Evolutionary conservation across 768 basidiomycete species (phyloP), one percentile per base, ranked within the genome.

Genomic region (Lactifluus piperatus): DNA sequence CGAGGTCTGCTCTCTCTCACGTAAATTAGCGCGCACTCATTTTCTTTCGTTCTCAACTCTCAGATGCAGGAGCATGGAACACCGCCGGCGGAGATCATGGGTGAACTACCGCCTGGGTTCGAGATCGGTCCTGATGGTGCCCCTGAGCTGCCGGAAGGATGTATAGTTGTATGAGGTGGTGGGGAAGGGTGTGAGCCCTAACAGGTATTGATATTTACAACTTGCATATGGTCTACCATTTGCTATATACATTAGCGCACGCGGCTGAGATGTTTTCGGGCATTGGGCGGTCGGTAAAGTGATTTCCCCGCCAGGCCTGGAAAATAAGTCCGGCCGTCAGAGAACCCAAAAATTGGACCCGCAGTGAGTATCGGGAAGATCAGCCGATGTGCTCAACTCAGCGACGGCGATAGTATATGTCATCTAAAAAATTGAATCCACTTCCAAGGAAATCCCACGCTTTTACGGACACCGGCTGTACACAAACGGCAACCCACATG

Each of bases 21-120:
- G 16, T 18, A 22, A 32, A 5, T 4, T 27, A 16, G 43, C 9
- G 16, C 13, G 32, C n/a, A n/a, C 27, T 52, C 49, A 55, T 43
- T 22, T 43, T n/a, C 36, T 36, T 6, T 58, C 39, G 43, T 29
- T 7, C 47, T 29, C 32, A n/a, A 62, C 48, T 29, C 29, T 20
- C 62, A 91, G 88, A 84, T 94, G 79, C 91, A 94, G 77, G 74
- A 76, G 3, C 77, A 82, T 56, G 91, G 91, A 6, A 79, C 85
- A 4, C 91, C 90, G 0, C 91, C 91, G 2, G 67, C 80, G 20
- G 88, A 90, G 65, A 79, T 93, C 51, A 91, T 93, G 87, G 91
- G 90, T 1, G 80, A 83, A 0, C 75, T 93, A 49, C 91, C 91
- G 0, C 79, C 87, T 2, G 88, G 86, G n/a, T 71, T 82, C 29